phyloP scores from a whole-genome alignment of 2,329 filamentous ascomycete genomes.

The Parasarocladium wereldwijsianum region DNA sequence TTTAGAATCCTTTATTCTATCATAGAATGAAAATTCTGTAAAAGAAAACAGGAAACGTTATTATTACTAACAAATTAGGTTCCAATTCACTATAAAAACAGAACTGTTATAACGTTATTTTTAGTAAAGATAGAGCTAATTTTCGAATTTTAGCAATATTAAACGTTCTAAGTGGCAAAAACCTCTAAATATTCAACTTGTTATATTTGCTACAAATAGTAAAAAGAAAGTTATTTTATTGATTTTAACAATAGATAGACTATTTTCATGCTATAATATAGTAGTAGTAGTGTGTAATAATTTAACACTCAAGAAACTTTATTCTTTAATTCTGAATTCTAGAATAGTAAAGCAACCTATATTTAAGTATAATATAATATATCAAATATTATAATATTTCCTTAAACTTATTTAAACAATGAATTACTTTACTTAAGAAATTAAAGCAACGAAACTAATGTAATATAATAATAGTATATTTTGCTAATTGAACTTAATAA shows the following conservation, averaged over 20 bases:
- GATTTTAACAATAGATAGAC: constrained; percentile 3
- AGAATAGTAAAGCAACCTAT: constrained; percentile 1
- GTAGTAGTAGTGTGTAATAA: background rate
- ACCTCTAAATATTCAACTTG: background rate
- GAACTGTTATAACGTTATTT: too few relatives aligned
- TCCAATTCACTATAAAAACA: background rate
- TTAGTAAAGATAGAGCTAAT: background rate
- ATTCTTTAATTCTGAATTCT: constrained; percentile 1
- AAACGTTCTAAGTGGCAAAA: too few relatives aligned
- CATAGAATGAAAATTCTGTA: too few relatives aligned
- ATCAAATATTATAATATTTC: background rate
- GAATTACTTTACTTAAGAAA: constrained; percentile 4
- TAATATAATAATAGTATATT: constrained; percentile 4
- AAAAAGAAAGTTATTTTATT: constrained; percentile 3
- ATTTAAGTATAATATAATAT: constrained; percentile 1
- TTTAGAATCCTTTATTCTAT: too few relatives aligned
- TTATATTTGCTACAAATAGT: background rate
- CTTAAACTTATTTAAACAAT: constrained; percentile 3
- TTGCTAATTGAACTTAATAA: constrained; percentile 1
- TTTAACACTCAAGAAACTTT: constrained; percentile 1
- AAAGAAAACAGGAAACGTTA: background rate
- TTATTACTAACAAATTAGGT: background rate
- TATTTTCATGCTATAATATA: constrained; percentile 1
- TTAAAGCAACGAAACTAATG: constrained; percentile 5
- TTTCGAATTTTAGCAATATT: too few relatives aligned